These are phyloP conservation scores for Waitea zeae DNA, from an alignment of 1,284 basidiomycete species.

Conservation along the genomic window DNA sequence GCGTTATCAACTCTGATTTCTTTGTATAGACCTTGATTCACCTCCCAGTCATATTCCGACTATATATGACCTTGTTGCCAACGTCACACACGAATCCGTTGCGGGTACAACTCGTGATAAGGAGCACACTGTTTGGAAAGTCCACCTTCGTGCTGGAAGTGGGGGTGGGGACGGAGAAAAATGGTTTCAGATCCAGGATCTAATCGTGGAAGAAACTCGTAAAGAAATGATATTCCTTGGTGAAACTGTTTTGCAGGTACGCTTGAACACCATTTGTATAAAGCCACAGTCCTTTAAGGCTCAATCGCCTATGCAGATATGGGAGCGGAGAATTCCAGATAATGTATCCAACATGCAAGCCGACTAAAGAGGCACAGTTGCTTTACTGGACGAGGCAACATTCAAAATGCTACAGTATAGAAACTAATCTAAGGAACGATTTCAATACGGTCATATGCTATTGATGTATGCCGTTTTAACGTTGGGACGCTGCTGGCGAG, in stretches of 20 bases:
- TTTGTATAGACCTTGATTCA: slow-evolving; percentile 54
- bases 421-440: no score
- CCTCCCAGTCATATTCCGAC: slow-evolving; percentile 39
- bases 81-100: slow-evolving; percentile 88
- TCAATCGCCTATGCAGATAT: slow-evolving; percentile 30
- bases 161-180: slow-evolving; percentile 80
- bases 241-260: slow-evolving; percentile 87
- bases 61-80: slow-evolving; percentile 89
- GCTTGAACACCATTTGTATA: slow-evolving; percentile 3
- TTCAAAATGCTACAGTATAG: no score
- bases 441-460: no score
- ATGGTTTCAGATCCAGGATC: slow-evolving; percentile 96
- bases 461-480: no score
- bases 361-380: slow-evolving; percentile 13
- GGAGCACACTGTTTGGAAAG: slow-evolving; percentile 82
- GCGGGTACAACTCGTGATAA: slow-evolving; percentile 88
- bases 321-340: slow-evolving; percentile 30
- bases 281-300: slow-evolving; percentile 1
- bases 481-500: no score
- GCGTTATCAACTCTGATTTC: background rate
- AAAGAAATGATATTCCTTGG: slow-evolving; percentile 98
- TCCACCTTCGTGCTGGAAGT: slow-evolving; percentile 65
- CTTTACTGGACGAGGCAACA: no score
- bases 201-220: slow-evolving; percentile 89
- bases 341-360: background rate